Base-by-base conservation (phyloP, 192 early-diverging fungal genomes). In the Martensiomyces pterosporus region DNA sequence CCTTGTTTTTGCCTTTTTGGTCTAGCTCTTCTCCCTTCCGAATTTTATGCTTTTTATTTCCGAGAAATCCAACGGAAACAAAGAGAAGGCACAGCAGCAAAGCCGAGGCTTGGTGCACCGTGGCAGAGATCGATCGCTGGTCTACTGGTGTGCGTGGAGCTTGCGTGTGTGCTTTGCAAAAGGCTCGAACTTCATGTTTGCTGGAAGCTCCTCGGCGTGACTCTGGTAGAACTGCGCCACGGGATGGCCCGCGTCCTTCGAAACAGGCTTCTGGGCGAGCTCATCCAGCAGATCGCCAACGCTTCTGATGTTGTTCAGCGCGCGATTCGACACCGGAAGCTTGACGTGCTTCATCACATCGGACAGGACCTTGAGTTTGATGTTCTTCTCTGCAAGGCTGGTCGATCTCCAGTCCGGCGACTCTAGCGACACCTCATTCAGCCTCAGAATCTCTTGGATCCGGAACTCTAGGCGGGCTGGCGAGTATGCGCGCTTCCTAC, bases 121-220 rank as follows among this genome's bases (percentile, higher is more conserved):
- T n/a, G n/a, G n/a, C n/a, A 12, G 12, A 32, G 12, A 32, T 5
- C 29, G 5, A n/a, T 47, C 18, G n/a, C 24, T 18, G 7, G 23
- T n/a, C 37, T 75, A 75, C 35, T 75, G 51, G 39, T 25, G 52
- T 3, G 50, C 64, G 18, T 75, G 71, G 15, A 67, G 45, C 29
- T 55, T 75, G 55, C 71, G 64, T 10, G 50, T 59, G 9, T 44
- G 36, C 40, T 60, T 63, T 22, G 39, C 35, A 40, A 59, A 75
- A 14, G 71, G 59, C 55, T 67, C 71, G 50, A 75, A 75, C 53
- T 63, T 75, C 64, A 75, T 63, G 56, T 75, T 75, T 10, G 51
- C 36, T 13, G 71, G 71, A 27, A 75, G 51, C 39, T 54, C 25
- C 27, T 42, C 33, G 8, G 36, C 51, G 9, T 52, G 36, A 18